Evolutionary conservation across 768 basidiomycete species (phyloP).

Genomic region (Lactifluus subvellereus): DNA sequence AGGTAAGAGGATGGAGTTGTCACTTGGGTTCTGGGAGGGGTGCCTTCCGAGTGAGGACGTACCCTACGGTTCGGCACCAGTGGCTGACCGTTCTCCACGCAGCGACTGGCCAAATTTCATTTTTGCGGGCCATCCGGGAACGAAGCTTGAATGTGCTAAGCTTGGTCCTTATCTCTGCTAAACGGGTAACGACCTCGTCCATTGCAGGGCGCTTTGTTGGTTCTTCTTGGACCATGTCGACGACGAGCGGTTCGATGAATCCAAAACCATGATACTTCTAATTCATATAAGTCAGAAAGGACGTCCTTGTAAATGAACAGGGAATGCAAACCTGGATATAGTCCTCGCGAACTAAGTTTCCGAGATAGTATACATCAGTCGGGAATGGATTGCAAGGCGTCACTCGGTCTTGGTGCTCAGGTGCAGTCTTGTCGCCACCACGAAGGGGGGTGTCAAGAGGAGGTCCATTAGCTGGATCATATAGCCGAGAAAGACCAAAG

Average conservation of each 20-base stretch:
- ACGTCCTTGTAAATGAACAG: no score
- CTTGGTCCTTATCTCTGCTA: background rate
- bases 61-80: constrained; percentile 2
- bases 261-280: constrained; percentile 12
- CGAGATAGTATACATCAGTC: constrained; percentile 15
- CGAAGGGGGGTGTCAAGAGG: constrained; percentile 12
- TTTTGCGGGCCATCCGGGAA: constrained; percentile 4
- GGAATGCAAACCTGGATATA: no score
- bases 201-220: constrained; percentile 8
- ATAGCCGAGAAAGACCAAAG: constrained; percentile 11
- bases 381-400: constrained; percentile 18
- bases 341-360: no score
- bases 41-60: background rate
- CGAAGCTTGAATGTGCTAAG: constrained; percentile 15
- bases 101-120: constrained; percentile 9
- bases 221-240: background rate
- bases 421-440: background rate
- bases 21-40: constrained; percentile 17
- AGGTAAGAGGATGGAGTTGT: background rate
- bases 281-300: background rate
- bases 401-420: constrained; percentile 7
- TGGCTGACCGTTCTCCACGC: background rate
- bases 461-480: constrained; percentile 4
- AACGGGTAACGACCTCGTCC: background rate
- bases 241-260: constrained; percentile 17